Evolutionary conservation across 2,329 filamentous ascomycete genomes (phyloP).

Genomic region (Dactylellina leptospora): DNA sequence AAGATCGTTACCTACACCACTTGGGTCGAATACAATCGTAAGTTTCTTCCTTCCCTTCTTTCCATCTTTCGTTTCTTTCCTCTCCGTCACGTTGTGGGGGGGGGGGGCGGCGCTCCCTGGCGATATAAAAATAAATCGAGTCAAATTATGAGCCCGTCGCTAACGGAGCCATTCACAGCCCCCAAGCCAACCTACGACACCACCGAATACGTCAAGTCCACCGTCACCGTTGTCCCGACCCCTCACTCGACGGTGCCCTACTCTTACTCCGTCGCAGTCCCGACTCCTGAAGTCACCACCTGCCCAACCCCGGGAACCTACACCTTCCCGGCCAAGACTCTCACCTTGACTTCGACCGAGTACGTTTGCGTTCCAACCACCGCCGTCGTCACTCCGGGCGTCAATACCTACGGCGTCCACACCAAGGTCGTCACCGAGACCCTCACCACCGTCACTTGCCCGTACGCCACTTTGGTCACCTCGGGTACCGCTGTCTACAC

Average conservation of each 20-base stretch:
- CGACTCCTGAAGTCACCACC: constrained; percentile 64
- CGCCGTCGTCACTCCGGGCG: constrained; percentile 71
- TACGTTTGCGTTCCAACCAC: constrained; percentile 72
- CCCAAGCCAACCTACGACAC: constrained; percentile 50
- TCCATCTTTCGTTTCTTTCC: neutral
- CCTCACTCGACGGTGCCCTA: constrained; percentile 54
- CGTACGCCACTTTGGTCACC: constrained; percentile 72
- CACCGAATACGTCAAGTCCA: constrained; percentile 53
- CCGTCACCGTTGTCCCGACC: constrained; percentile 44
- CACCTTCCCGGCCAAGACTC: constrained; percentile 77
- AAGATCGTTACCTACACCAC: constrained; percentile 52
- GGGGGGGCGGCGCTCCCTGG: too few species aligned
- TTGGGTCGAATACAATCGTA: constrained; percentile 52
- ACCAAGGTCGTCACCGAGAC: constrained; percentile 73
- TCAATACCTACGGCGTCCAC: constrained; percentile 75
- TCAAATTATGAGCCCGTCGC: neutral
- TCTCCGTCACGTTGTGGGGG: too few species aligned
- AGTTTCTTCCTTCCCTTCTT: neutral
- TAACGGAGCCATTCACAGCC: constrained; percentile 21
- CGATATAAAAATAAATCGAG: neutral
- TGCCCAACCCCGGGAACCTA: constrained; percentile 76
- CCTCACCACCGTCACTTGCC: constrained; percentile 74
- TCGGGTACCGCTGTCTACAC: constrained; percentile 69
- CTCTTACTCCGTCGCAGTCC: constrained; percentile 58
- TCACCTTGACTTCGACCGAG: constrained; percentile 73